phyloP scores from a whole-genome alignment of 805 yeast genomes.

The Metschnikowia gruessii region DNA sequence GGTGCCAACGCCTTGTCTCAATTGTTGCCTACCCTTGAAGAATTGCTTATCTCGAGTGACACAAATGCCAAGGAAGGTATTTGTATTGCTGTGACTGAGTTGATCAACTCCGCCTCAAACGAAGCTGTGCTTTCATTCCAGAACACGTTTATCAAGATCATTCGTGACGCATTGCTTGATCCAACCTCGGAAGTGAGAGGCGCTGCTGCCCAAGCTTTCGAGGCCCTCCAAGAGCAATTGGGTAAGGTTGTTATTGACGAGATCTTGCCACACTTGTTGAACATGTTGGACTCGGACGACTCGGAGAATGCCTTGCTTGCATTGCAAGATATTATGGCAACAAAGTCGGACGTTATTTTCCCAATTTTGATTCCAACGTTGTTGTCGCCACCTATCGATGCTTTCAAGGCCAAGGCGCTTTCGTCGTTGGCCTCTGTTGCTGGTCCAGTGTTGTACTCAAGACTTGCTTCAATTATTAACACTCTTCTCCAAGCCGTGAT shows the following conservation, averaged over 20 bases:
- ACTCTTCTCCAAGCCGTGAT: conserved; percentile 63
- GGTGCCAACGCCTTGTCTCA: conserved; percentile 84
- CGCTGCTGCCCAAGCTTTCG: conserved; percentile 90
- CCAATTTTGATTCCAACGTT: conserved; percentile 88
- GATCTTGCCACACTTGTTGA: conserved; percentile 77
- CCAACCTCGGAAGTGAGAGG: conserved; percentile 71
- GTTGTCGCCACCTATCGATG: conserved; percentile 75
- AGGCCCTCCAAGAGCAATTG: conserved; percentile 73
- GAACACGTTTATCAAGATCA: conserved; percentile 64
- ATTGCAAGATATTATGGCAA: conserved; percentile 85
- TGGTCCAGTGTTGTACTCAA: conserved; percentile 72
- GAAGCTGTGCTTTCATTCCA: conserved; percentile 65
- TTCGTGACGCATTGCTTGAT: conserved; percentile 78
- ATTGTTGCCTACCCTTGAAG: conserved; percentile 79
- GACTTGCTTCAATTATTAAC: conserved; percentile 70
- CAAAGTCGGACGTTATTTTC: conserved; percentile 87
- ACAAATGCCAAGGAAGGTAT: conserved; percentile 94
- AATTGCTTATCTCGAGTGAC: conserved; percentile 57
- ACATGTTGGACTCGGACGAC: conserved; percentile 55
- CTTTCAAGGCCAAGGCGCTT: conserved; percentile 81
- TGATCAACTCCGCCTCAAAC: conserved; percentile 67
- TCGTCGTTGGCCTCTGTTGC: conserved; percentile 89
- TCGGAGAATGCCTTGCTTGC: conserved; percentile 83
- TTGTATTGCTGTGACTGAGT: conserved; percentile 87
- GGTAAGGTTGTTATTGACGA: conserved; percentile 88